Conservation (phyloP, 495 filamentous ascomycete genomes). For the Hapsidospora chrysogenum region DNA sequence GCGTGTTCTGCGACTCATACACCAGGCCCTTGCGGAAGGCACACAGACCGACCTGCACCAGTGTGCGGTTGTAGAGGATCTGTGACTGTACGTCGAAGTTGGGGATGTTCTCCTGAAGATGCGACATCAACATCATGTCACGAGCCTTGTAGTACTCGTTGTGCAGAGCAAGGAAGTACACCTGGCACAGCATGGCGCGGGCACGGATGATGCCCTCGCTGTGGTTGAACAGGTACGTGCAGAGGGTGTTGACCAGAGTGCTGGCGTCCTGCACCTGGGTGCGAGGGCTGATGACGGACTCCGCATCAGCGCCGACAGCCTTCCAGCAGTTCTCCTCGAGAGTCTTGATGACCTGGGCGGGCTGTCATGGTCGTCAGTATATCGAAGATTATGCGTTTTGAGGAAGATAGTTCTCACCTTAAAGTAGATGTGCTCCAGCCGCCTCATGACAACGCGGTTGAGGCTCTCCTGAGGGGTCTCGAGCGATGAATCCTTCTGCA, state of each 20-base stretch:
- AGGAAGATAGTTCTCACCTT: conserved; percentile 39
- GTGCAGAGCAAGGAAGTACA: conserved; percentile 94
- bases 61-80: conserved; percentile 95
- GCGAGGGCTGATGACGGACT: conserved; percentile 70
- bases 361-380: conserved; percentile 25
- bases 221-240: conserved; percentile 85
- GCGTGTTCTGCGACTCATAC: conserved; percentile 90
- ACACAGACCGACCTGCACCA: conserved; percentile 95
- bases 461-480: conserved; percentile 63
- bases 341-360: conserved; percentile 78
- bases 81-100: conserved; percentile 93
- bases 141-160: conserved; percentile 94
- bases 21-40: conserved; percentile 94
- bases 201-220: conserved; percentile 92
- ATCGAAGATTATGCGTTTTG: neutral
- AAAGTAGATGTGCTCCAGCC: conserved; percentile 96
- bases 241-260: conserved; percentile 68
- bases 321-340: conserved; percentile 90
- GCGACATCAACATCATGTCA: conserved; percentile 99
- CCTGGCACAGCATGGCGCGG: conserved; percentile 93
- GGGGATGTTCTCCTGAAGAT: conserved; percentile 86
- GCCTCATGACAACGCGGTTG: conserved; percentile 83
- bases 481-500: conserved; percentile 52
- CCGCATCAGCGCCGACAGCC: conserved; percentile 47
- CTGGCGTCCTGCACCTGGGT: conserved; percentile 42